Base-by-base conservation (phyloP, 495 filamentous ascomycete species). In the Trichocladium uniseriatum region DNA sequence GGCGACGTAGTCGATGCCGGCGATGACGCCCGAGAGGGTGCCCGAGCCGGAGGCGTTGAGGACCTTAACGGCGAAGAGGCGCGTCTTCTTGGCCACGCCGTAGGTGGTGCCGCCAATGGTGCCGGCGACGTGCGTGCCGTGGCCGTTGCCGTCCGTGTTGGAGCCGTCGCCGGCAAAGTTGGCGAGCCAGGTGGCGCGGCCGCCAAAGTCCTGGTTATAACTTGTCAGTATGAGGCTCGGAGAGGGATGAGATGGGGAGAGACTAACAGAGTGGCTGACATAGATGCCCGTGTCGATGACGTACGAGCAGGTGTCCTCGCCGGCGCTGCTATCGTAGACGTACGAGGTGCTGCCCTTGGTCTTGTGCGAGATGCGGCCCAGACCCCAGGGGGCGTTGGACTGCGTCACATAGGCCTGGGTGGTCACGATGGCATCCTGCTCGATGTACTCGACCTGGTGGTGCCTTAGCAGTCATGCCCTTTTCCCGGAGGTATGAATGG, bases 11-110 rank as follows among this genome's bases (percentile, higher is more conserved):
- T 72, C 64, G 58, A 72, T 71, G 49, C 70, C 70, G 13, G 69
- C 66, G 34, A 73, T 67, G 49, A 72, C 66, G 43, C 64, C 53
- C 8, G 60, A 57, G 50, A 48, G 59, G 19, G 58, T 57, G 38
- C 78, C 78, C 8, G 68, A 69, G 27, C 62, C 66, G 52, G 61
- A 44, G 27, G 64, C 63, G 53, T 73, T 67, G 53, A 86, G 75
- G 43, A 86, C 81, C 69, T 86, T 85, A 62, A 86, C 81, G 45
- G 77, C 80, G 52, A 80, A 73, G 31, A 87, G 63, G 21, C 56
- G 63, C 16, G 79, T 80, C 54, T 76, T 74, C 69, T 86, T 86
- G 45, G 82, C 74, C 40, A 86, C 71, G 54, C 82, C 83, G 53
- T 79, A 83, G 13, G 76, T 78, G 43, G 50, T 61, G 7, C 77